These are phyloP conservation scores for Pseudofabraea citricarpa DNA, from an alignment of 2,329 filamentous ascomycete genomes.

Conservation along the genomic window DNA sequence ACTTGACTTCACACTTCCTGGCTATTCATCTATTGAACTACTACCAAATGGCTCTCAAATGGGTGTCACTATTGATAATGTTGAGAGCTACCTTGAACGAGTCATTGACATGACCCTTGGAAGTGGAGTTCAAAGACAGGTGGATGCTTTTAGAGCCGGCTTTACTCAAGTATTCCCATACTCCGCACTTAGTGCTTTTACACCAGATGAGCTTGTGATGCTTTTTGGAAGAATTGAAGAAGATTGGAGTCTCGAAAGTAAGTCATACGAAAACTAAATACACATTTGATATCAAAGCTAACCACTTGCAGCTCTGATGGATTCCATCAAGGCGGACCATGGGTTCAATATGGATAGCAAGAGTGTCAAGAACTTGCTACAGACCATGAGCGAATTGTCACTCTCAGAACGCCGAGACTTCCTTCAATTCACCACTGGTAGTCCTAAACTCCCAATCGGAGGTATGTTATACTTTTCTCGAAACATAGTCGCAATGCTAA, in stretches of 20 bases:
- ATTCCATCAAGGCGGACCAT: conserved; percentile 97
- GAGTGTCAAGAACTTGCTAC: conserved; percentile 87
- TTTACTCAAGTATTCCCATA: conserved; percentile 98
- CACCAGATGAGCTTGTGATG: conserved; percentile 89
- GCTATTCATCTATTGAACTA: conserved; percentile 83
- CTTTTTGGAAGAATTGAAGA: conserved; percentile 90
- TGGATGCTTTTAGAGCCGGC: conserved; percentile 84
- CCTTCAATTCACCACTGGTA: conserved; percentile 95
- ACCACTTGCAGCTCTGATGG: conserved; percentile 69
- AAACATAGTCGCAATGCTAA: conserved; percentile 27
- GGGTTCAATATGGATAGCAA: conserved; percentile 98
- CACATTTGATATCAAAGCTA: conserved; percentile 19
- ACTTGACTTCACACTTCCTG: conserved; percentile 91
- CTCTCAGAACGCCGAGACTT: conserved; percentile 79
- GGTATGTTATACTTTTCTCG: conserved; percentile 51
- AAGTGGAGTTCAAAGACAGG: conserved; percentile 80
- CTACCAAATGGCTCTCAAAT: conserved; percentile 68
- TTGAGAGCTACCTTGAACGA: conserved; percentile 80
- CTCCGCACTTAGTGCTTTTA: conserved; percentile 86
- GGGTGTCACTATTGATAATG: conserved; percentile 81
- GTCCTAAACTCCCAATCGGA: conserved; percentile 95
- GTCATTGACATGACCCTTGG: conserved; percentile 90
- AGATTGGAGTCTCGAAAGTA: conserved; percentile 97
- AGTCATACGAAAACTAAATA: conserved; percentile 32
- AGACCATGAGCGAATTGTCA: conserved; percentile 87